Evolutionary conservation across 768 basidiomycete species (phyloP).

Genomic region (Psilocybe sp.): DNA sequence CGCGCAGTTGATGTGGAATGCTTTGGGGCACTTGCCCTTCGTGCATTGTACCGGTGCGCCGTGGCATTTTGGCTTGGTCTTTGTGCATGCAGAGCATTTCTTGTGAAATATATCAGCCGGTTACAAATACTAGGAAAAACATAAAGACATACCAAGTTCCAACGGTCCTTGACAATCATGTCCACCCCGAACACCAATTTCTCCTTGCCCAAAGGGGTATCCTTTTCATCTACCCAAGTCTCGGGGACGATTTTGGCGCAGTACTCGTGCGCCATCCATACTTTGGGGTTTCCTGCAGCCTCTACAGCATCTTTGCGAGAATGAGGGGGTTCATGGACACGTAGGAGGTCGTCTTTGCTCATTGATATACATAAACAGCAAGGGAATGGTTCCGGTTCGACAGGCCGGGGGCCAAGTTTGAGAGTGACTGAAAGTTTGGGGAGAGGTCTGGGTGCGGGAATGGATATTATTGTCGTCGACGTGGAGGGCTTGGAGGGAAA

Average conservation of each 20-base stretch:
- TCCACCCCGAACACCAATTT: constrained; percentile 80
- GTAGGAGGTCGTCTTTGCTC: constrained; percentile 51
- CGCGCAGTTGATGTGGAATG: constrained; percentile 94
- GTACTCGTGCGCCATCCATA: constrained; percentile 76
- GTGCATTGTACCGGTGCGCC: constrained; percentile 91
- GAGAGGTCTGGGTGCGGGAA: constrained; percentile 12
- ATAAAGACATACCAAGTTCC: constrained; percentile 75
- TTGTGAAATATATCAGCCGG: constrained; percentile 25
- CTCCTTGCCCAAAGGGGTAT: constrained; percentile 37
- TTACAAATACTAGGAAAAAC: background rate
- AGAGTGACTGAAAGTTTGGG: constrained; percentile 57
- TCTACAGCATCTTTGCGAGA: constrained; percentile 51
- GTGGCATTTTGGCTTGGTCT: constrained; percentile 59
- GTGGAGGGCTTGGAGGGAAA: constrained; percentile 23
- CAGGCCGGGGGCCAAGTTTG: constrained; percentile 63
- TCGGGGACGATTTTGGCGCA: constrained; percentile 86
- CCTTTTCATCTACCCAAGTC: constrained; percentile 81
- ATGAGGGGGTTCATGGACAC: constrained; percentile 65
- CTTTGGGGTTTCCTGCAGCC: constrained; percentile 39
- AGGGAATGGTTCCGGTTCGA: constrained; percentile 54
- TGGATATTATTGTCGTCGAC: constrained; percentile 8
- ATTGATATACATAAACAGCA: constrained; percentile 68
- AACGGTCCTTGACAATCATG: constrained; percentile 85
- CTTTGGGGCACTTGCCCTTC: constrained; percentile 89
- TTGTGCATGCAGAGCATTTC: constrained; percentile 92